Evolutionary conservation across 768 basidiomycete genomes (phyloP).

Genomic region (Suillus decipiens): DNA sequence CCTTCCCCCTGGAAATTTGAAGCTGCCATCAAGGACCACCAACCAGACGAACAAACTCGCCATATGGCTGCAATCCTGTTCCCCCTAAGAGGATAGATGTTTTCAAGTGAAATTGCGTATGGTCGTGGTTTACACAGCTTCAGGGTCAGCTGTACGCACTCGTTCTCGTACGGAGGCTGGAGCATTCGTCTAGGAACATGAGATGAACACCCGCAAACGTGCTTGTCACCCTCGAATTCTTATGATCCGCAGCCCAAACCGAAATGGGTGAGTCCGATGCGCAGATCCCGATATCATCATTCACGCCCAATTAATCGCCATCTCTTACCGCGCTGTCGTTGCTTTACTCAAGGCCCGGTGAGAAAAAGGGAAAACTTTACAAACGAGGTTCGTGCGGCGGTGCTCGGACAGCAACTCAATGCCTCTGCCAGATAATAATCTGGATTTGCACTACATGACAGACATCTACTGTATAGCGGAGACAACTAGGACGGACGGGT

Average conservation of each 20-base stretch:
- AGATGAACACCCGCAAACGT: constrained; percentile 13
- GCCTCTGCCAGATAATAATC: constrained; percentile 17
- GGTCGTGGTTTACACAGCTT: constrained; percentile 12
- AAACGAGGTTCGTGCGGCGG: constrained; percentile 10
- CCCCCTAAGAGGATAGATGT: background rate
- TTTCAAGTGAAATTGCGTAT: constrained; percentile 15
- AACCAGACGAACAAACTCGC: constrained; percentile 9
- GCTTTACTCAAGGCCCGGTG: constrained; percentile 8
- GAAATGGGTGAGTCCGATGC: constrained; percentile 9
- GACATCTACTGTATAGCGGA: constrained; percentile 18
- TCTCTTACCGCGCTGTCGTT: constrained; percentile 15
- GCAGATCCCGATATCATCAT: constrained; percentile 8
- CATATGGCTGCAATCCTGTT: constrained; percentile 14
- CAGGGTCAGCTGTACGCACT: constrained; percentile 21
- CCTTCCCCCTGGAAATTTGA: constrained; percentile 5
- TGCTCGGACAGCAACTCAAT: constrained; percentile 6
- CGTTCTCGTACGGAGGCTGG: constrained; percentile 15
- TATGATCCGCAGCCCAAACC: constrained; percentile 1
- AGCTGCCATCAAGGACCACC: constrained; percentile 11
- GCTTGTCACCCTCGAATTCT: constrained; percentile 17
- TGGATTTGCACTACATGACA: constrained; percentile 21
- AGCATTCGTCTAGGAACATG: constrained; percentile 14
- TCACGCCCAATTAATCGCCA: constrained; percentile 14
- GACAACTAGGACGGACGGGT: constrained; percentile 3
- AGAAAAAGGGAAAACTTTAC: constrained; percentile 13